Base-by-base conservation (phyloP, 176 grass and related monocot genomes). In the Alopecurus myosuroides region DNA sequence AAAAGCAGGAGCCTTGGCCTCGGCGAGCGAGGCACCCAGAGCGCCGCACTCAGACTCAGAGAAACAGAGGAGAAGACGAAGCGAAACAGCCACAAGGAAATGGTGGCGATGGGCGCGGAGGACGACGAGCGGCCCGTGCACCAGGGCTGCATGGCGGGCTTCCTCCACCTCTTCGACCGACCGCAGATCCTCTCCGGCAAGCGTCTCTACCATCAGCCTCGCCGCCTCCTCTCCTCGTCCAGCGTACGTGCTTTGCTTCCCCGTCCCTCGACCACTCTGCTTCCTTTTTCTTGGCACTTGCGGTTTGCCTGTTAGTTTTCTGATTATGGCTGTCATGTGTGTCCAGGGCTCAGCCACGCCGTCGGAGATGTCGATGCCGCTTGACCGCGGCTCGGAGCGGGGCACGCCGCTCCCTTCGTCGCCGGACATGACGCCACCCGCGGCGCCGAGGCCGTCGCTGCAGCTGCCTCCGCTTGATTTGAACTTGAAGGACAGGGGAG, bases 151-250 rank as follows among this genome's bases (percentile, higher is more conserved):
- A 95, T 98, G 91, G 83, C 93, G 0, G 88, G 93, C 4, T 94
- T 98, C 74, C 77, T 98, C 45, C 91, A 95, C 45, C 85, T 98
- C 35, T 95, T 98, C 78, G 93, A 98, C 85, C 96, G 93, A 1
- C 89, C 89, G 0, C 93, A 94, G 60, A n/a, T 85, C 19, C 56
- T 91, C 87, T 85, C 87, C 62, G 90, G 69, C 42, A 86, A 86
- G 58, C 68, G 90, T 6, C 48, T 92, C 22, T 34, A 49, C 42
- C 64, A 51, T 42, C 45, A 73, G 18, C 89, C 42, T 11, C 89
- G 89, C 20, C 89, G 85, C 25, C 89, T 91, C 42, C 22, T 52
- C 15, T 87, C 92, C 2, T 48, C 85, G 0, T 51, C 87, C 56
- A 74, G 70, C 4, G 88, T 92, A 70, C 71, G 46, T 49, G 34